phyloP scores from a whole-genome alignment of 768 basidiomycete species.

The Asterophora lycoperdoides region DNA sequence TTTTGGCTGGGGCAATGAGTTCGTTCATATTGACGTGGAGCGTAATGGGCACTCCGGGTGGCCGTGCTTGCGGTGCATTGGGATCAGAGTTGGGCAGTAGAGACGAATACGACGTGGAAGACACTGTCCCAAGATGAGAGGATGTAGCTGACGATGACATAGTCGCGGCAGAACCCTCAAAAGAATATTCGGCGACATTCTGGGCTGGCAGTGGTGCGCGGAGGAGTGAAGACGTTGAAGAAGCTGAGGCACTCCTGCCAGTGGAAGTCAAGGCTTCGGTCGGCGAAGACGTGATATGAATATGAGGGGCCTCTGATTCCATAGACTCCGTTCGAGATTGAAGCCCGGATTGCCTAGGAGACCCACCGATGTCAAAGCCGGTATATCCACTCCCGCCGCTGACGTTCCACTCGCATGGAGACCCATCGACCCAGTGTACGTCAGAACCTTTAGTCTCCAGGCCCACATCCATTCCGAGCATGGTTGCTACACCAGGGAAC shows the following conservation, averaged over 20 bases:
- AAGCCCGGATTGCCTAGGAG: conserved; percentile 22
- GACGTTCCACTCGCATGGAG: conserved; percentile 53
- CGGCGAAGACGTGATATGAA: conserved; percentile 19
- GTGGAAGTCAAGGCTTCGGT: conserved; percentile 13
- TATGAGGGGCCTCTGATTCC: conserved; percentile 36
- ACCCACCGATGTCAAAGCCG: conserved; percentile 58
- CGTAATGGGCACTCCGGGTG: conserved; percentile 62
- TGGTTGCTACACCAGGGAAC: conserved; percentile 80
- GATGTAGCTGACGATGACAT: conserved; percentile 29
- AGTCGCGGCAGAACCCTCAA: conserved; percentile 50
- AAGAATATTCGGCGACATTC: conserved; percentile 68
- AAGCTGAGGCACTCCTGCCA: conserved; percentile 36
- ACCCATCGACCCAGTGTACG: conserved; percentile 58
- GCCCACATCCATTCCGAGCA: conserved; percentile 73
- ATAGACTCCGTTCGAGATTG: conserved; percentile 46
- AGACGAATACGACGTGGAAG: conserved; percentile 51
- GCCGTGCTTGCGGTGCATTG: conserved; percentile 23
- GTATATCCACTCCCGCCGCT: conserved; percentile 65
- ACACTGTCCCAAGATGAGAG: conserved; percentile 35
- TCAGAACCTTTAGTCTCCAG: conserved; percentile 67
- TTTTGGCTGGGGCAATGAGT: conserved; percentile 59
- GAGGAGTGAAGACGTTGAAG: conserved; percentile 61
- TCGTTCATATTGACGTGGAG: conserved; percentile 81
- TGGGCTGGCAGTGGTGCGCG: conserved; percentile 69
- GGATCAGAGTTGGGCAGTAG: conserved; percentile 37